Evolutionary conservation across 768 basidiomycete genomes (phyloP).

Genomic region (Kwoniella sp.): DNA sequence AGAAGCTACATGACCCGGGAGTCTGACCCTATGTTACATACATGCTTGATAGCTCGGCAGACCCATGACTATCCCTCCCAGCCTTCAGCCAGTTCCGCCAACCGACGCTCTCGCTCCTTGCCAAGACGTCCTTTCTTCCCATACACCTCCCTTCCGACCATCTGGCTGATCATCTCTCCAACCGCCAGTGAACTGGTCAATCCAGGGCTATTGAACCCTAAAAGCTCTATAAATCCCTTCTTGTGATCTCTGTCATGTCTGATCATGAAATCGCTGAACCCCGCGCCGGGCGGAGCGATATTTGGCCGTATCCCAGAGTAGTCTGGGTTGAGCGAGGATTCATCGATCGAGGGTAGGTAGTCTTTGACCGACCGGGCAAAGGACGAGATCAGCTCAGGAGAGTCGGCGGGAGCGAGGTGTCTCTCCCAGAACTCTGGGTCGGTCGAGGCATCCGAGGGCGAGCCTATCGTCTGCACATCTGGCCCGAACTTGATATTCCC

Average conservation of each 20-base stretch:
- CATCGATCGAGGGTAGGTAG: conserved; percentile 44
- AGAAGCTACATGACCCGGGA: no score
- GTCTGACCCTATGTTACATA: no score
- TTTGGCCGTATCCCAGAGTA: conserved; percentile 64
- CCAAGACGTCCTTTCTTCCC: conserved; percentile 11
- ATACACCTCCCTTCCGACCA: conserved; percentile 27
- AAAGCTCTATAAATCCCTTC: conserved; percentile 65
- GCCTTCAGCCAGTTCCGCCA: conserved; percentile 24
- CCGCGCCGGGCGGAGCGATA: conserved; percentile 64
- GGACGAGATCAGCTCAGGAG: conserved; percentile 43
- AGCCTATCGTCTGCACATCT: conserved; percentile 77
- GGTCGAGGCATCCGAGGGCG: conserved; percentile 49
- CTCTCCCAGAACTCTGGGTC: conserved; percentile 26
- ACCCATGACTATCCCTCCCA: conserved; percentile 33
- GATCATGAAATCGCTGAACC: conserved; percentile 84
- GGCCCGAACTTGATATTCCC: conserved; percentile 88
- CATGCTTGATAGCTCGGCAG: no score
- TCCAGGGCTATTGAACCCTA: conserved; percentile 91
- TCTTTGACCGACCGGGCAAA: conserved; percentile 65
- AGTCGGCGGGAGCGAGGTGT: conserved; percentile 20
- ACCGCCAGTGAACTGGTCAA: conserved; percentile 82
- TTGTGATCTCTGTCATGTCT: conserved; percentile 44
- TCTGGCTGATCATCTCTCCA: conserved; percentile 71
- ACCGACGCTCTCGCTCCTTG: conserved; percentile 3
- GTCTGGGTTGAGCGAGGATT: conserved; percentile 29